Evolutionary conservation across 768 basidiomycete genomes (phyloP).

Genomic region (Phylloporus sp.): DNA sequence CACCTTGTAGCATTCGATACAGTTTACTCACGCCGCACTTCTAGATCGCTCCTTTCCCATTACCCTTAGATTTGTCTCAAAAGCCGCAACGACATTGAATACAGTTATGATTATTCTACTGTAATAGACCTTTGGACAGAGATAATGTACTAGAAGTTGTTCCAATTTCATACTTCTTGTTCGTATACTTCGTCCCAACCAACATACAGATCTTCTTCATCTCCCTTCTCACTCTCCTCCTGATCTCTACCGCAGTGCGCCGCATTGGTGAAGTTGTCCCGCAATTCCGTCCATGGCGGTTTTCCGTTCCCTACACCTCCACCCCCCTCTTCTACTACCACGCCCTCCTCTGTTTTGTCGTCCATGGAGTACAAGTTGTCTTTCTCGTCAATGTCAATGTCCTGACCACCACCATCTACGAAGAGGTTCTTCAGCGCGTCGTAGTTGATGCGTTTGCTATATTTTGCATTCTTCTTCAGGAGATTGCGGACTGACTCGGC

Average conservation of each 20-base stretch:
- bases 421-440: conserved; percentile 83
- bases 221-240: conserved; percentile 41
- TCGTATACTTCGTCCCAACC: conserved; percentile 59
- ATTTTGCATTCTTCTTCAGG: conserved; percentile 80
- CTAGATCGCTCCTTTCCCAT: conserved; percentile 16
- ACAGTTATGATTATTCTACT: conserved; percentile 29
- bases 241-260: conserved; percentile 12
- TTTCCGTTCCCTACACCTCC: conserved; percentile 30
- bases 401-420: conserved; percentile 35
- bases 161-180: conserved; percentile 51
- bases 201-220: conserved; percentile 27
- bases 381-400: conserved; percentile 37
- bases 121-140: conserved; percentile 17
- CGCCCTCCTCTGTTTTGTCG: conserved; percentile 42
- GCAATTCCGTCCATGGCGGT: conserved; percentile 32
- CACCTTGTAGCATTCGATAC: conserved; percentile 6
- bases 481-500: conserved; percentile 42
- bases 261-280: conserved; percentile 1
- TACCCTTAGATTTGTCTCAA: conserved; percentile 24
- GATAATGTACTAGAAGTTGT: not conserved
- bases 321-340: conserved; percentile 38
- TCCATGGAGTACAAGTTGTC: conserved; percentile 54
- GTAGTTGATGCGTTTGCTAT: conserved; percentile 93
- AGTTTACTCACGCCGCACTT: conserved; percentile 7
- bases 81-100: conserved; percentile 20